Evolutionary conservation across 2,329 filamentous ascomycete genomes (phyloP), one percentile per base, ranked within the genome.

Genomic region (Xylaria sp.): DNA sequence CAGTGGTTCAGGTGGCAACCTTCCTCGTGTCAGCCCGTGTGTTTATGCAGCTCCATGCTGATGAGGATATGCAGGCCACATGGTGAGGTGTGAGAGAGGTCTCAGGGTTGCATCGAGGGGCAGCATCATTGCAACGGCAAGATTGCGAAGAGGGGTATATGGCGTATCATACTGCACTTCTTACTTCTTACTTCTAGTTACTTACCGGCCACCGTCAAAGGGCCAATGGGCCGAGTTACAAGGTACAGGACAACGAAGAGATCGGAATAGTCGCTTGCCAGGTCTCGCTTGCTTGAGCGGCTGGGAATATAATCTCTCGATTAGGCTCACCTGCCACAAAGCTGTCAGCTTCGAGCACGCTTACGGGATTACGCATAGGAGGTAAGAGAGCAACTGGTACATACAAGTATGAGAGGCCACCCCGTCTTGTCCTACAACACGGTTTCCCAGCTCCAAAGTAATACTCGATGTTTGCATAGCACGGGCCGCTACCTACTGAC

Each of bases 11-110:
- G 66, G 53, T 66, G 57, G 56, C 60, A 60, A 64, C 60, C 41
- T 46, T 65, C 62, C 66, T 70, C 69, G 63, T 70, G 69, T 63
- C 63, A 69, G 69, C 66, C 59, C 53, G 66, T 69, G 63, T 60
- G 57, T 70, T 66, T 62, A 69, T 69, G 69, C 66, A 69, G 52
- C 60, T 67, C 53, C 39, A 62, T 62, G 62, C 58, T 64, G 66
- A 64, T 50, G 56, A 64, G 34, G 50, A 70, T 67, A 68, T 66
- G 62, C 62, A 70, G 65, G 63, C 67, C 70, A 68, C 67, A 70
- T 71, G 67, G 67, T 68, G 61, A 70, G 67, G 65, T 68, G 64
- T 62, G 65, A 68, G 63, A 65, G 52, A 62, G 25, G 67, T 46
- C 62, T 67, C 56, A 46, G 60, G 63, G 69, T 67, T 65, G 64